Base-by-base conservation (phyloP, 208 protist species). In the Trypanosoma theileri region DNA sequence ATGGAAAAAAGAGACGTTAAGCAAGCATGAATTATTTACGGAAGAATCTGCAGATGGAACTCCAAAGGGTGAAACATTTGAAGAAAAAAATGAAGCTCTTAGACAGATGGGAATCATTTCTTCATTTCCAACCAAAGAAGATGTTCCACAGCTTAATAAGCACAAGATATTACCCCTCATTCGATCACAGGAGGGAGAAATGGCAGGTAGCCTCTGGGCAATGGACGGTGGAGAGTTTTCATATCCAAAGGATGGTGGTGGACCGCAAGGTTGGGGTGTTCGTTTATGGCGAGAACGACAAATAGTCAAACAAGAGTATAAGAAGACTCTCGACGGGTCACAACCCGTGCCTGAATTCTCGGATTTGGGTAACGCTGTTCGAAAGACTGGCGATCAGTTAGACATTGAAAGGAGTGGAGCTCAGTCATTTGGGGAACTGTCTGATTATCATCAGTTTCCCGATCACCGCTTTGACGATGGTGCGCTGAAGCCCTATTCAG, bases 21-120 rank as follows among this genome's bases (percentile, higher is more conserved):
- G 80, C 75, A 96, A 94, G 58, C 91, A 96, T 65, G 91, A 96
- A 66, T 64, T 96, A 12, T 96, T 96, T 69, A 75, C 80, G 16
- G 80, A 82, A 42, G 88, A 96, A 60, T 80, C 71, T 61, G 59
- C 77, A 7, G 91, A 96, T 66, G 88, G 86, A n/a, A 93, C 80
- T 4, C 91, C 91, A 26, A 83, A 80, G 42, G 91, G 91, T 41
- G 88, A 89, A 46, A 79, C 57, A 10, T 93, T 96, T 66, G 81
- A 69, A 17, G 88, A 96, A 56, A 96, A 96, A 77, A 96, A 96
- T 67, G 75, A 73, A 24, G 91, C 91, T 3, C 69, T 96, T 22
- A 73, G 69, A n/a, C 54, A 84, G 69, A 77, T 96, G 75, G 88
- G 88, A 67, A 93, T 96, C 40, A 70, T 78, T 14, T 92, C 91